Percentiles rank a stretch among this genome's conserved stretches.
Evolutionary conservation across 2,329 filamentous ascomycete genomes (phyloP).

Genomic region (Fusarium illudens): DNA sequence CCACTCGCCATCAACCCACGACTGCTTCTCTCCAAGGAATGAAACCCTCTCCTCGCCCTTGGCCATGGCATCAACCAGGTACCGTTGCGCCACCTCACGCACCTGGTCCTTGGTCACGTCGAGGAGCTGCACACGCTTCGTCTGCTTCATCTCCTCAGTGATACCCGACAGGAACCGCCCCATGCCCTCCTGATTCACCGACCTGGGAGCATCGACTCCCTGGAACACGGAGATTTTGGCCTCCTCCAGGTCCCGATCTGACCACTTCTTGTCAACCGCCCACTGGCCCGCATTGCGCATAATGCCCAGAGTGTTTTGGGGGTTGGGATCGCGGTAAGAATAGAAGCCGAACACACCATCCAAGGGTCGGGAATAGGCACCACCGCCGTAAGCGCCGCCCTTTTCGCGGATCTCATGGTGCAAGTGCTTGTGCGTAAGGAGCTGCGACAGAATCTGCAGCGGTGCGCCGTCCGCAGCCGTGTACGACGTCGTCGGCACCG

Average conservation of each 20-base stretch:
- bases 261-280: constrained; percentile 84
- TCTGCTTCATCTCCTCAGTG: constrained; percentile 88
- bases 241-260: constrained; percentile 86
- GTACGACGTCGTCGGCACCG: constrained; percentile 86
- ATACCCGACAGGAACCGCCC: constrained; percentile 84
- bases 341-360: constrained; percentile 94
- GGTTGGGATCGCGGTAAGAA: constrained; percentile 96
- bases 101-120: constrained; percentile 87
- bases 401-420: constrained; percentile 99
- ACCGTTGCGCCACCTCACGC: constrained; percentile 80
- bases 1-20: constrained; percentile 81
- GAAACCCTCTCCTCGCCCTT: constrained; percentile 69
- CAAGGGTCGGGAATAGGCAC: constrained; percentile 81
- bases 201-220: constrained; percentile 84
- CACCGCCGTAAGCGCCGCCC: constrained; percentile 93
- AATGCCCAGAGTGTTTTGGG: constrained; percentile 84
- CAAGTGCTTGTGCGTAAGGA: constrained; percentile 94
- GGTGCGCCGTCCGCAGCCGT: constrained; percentile 77
- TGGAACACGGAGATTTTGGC: constrained; percentile 97
- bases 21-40: constrained; percentile 84
- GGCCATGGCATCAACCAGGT: constrained; percentile 74
- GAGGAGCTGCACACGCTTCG: constrained; percentile 81
- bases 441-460: constrained; percentile 86
- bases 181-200: constrained; percentile 90
- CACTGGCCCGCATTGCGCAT: constrained; percentile 85